Evolutionary conservation across 768 basidiomycete genomes (phyloP).

Genomic region (Auricularia sp.): DNA sequence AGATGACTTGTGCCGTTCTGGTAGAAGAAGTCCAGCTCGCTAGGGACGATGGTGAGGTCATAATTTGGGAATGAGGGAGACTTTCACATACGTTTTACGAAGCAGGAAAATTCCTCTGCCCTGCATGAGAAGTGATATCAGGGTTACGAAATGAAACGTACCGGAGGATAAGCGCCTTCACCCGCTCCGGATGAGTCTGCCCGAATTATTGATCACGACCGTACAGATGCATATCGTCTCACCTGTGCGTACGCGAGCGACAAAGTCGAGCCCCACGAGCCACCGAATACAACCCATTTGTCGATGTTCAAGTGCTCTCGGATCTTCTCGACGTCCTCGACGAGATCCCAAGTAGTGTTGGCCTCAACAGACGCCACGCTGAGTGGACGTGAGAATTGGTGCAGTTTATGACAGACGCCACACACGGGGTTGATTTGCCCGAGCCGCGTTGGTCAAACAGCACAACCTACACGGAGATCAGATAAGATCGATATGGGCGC

Average conservation of each 20-base stretch:
- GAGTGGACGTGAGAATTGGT: not conserved
- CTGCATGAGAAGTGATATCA: not conserved
- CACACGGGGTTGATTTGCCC: constrained; percentile 78
- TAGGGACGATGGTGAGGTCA: constrained; percentile 6
- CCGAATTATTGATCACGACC: not conserved
- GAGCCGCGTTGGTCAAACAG: constrained; percentile 85
- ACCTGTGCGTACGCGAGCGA: constrained; percentile 75
- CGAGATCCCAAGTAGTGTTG: constrained; percentile 92
- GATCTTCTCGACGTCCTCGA: constrained; percentile 79
- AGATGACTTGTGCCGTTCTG: constrained; percentile 74
- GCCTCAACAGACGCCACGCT: constrained; percentile 69
- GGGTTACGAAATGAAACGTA: not conserved
- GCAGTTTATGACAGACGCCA: constrained; percentile 6
- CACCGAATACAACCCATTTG: constrained; percentile 92
- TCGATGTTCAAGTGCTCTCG: constrained; percentile 66
- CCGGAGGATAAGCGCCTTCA: constrained; percentile 30
- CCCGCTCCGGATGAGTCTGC: too few relatives aligned
- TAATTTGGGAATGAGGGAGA: too few relatives aligned
- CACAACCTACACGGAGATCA: constrained; percentile 45
- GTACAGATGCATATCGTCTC: not conserved
- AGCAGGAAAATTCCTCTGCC: constrained; percentile 80
- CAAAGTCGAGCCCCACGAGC: constrained; percentile 89
- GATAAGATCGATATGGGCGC: not conserved
- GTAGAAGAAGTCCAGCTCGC: constrained; percentile 88
- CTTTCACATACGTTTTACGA: constrained; percentile 46